These are phyloP conservation scores for Heliamphora exappendiculata DNA, from an alignment of 148 eudicot species.

Conservation along the genomic window DNA sequence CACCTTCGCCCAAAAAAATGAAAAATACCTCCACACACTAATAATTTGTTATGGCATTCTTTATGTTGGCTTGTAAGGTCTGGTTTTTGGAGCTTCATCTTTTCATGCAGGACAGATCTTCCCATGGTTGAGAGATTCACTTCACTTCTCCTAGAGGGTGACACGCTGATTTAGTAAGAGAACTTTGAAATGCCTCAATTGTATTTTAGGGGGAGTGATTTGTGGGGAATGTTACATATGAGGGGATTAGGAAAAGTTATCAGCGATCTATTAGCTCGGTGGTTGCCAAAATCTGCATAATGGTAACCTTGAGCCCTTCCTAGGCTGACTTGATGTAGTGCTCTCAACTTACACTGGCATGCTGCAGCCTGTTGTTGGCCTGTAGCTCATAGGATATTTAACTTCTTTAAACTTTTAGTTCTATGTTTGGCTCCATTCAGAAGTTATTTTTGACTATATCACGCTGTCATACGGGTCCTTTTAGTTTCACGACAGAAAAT, in stretches of 20 bases:
- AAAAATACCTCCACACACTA: neutral
- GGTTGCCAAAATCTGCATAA: too few relatives aligned
- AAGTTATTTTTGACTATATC: neutral
- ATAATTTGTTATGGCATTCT: neutral
- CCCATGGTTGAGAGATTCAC: neutral
- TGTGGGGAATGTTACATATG: neutral
- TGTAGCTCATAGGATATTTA: neutral
- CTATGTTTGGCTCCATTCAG: neutral
- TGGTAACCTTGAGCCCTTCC: neutral
- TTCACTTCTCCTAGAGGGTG: neutral
- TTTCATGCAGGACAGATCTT: neutral
- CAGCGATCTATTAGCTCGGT: neutral
- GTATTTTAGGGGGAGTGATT: neutral
- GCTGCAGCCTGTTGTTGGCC: neutral
- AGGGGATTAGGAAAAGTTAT: neutral
- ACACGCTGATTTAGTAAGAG: neutral
- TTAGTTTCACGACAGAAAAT: neutral
- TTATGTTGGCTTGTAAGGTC: neutral
- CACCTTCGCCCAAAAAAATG: too few relatives aligned
- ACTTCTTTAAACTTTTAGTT: too few relatives aligned
- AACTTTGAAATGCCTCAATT: neutral
- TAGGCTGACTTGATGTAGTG: neutral
- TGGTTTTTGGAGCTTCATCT: neutral
- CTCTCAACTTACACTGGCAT: neutral
- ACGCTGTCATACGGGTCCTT: neutral